Conservation (phyloP, 2,329 filamentous ascomycete species). For the Arachnopeziza araneosa region DNA sequence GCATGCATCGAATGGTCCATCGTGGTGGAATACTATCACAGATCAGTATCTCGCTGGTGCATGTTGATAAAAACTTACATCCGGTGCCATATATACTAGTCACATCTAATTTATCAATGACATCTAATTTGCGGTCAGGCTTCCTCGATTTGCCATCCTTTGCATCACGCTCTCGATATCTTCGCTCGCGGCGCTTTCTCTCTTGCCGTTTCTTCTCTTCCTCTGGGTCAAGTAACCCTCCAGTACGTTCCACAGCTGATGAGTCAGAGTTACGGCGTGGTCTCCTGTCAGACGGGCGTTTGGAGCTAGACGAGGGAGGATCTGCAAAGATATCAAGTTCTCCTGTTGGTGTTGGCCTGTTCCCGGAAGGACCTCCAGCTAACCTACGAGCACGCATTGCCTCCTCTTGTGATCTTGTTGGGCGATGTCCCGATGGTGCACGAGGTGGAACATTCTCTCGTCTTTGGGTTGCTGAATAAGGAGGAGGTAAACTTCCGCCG, state of each 20-base stretch:
- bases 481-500: slow-evolving; percentile 39
- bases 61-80: slow-evolving; percentile 49
- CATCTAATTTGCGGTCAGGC: slow-evolving; percentile 55
- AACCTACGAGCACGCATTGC: slow-evolving; percentile 47
- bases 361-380: slow-evolving; percentile 33
- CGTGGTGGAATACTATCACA: slow-evolving; percentile 85
- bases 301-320: slow-evolving; percentile 26
- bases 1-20: slow-evolving; percentile 93
- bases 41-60: slow-evolving; percentile 3
- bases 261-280: slow-evolving; percentile 75
- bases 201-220: slow-evolving; percentile 56
- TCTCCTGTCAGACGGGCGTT: slow-evolving; percentile 37
- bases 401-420: slow-evolving; percentile 62
- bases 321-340: slow-evolving; percentile 32
- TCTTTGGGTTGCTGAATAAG: slow-evolving; percentile 21
- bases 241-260: slow-evolving; percentile 54
- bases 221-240: slow-evolving; percentile 52
- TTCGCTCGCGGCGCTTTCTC: slow-evolving; percentile 46
- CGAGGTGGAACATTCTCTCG: slow-evolving; percentile 39
- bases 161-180: slow-evolving; percentile 29
- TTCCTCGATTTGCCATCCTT: slow-evolving; percentile 35
- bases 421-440: slow-evolving; percentile 44
- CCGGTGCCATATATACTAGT: slow-evolving; percentile 93
- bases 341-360: slow-evolving; percentile 19
- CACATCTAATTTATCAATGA: slow-evolving; percentile 95